Base-by-base conservation (phyloP, 2,329 filamentous ascomycete species). In the Samsoniella hepiali region DNA sequence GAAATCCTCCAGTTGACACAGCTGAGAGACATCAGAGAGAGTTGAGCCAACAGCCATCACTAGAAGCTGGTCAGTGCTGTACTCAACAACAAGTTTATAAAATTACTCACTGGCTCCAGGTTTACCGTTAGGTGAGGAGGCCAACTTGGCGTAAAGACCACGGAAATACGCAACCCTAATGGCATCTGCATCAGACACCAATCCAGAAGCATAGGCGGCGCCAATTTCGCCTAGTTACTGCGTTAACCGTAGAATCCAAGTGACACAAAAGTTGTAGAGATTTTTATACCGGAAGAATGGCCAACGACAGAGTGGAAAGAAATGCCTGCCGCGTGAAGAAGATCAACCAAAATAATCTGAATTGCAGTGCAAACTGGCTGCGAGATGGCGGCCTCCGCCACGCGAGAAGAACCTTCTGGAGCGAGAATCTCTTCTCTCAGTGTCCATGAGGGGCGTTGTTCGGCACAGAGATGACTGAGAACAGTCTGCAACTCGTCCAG, bases 191-290 rank as follows among this genome's bases (percentile, higher is more conserved):
- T 27, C 59, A 29, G 58, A 36, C 5, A 84, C 47, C 31, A 76
- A 69, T 0, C 79, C 80, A 0, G 79, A 75, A 0, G 80, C 79
- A 65, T 81, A 84, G 0, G 78, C 81, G 0, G 79, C 80, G 0
- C 70, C 79, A 22, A 82, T 81, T 64, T 82, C 80, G 0, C 50
- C 50, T 47, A 22, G 22, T n/a, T 22, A 45, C 38, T 8, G 22
- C 10, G 42, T 45, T 22, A 45, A 22, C 10, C 10, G 8, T 42
- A 22, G 22, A 22, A 22, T 22, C 22, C 22, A 22, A 22, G 22
- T 22, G 22, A 22, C 22, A 22, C 22, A 22, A 22, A 22, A 22
- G 22, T 22, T 22, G 22, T 22, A 22, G 22, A 22, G 22, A 22
- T 22, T 10, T 22, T 22, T 10, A 22, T 8, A 45, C 79, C 80